A percentile compares a stretch with the other conserved stretches of the same genome.
These are phyloP conservation scores for Striga hermonthica DNA, from an alignment of 305 asterid species.

Conservation along the genomic window DNA sequence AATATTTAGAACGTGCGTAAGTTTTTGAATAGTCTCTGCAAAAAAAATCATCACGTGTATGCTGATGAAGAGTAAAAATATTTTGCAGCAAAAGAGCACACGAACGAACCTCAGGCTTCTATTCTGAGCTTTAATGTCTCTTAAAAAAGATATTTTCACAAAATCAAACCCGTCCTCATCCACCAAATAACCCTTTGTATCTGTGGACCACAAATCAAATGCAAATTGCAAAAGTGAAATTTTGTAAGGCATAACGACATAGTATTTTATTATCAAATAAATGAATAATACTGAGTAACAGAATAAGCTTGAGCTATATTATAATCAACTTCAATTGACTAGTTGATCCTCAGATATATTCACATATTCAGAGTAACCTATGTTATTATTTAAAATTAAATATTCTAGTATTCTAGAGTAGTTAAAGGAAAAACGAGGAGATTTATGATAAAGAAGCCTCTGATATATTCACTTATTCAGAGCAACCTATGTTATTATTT, in stretches of 20 bases:
- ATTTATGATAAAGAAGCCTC: not conserved
- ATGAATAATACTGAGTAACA: not conserved
- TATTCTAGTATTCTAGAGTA: not conserved
- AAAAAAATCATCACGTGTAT: slow-evolving; percentile 31
- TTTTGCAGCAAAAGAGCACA: slow-evolving; percentile 18
- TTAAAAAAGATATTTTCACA: slow-evolving; percentile 79
- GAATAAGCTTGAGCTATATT: not conserved
- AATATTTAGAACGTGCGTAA: slow-evolving; percentile 94
- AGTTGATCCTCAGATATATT: no score
- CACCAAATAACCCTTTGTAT: slow-evolving; percentile 91
- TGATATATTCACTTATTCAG: not conserved
- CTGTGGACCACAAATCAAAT: slow-evolving; percentile 44
- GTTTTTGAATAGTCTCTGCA: slow-evolving; percentile 97
- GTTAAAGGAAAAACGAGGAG: not conserved
- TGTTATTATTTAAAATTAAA: no score
- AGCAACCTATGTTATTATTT: no score
- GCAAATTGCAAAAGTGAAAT: slow-evolving; percentile 27
- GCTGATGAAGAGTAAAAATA: slow-evolving; percentile 33
- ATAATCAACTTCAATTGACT: no score
- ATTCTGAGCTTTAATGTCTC: slow-evolving; percentile 88
- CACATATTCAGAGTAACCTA: not conserved
- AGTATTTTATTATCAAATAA: not conserved
- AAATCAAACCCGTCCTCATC: slow-evolving; percentile 98
- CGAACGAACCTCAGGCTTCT: slow-evolving; percentile 79
- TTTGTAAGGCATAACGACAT: no score